Conservation (phyloP, 352 stramenopile genomes). For the Phytopythium ostracodes region DNA sequence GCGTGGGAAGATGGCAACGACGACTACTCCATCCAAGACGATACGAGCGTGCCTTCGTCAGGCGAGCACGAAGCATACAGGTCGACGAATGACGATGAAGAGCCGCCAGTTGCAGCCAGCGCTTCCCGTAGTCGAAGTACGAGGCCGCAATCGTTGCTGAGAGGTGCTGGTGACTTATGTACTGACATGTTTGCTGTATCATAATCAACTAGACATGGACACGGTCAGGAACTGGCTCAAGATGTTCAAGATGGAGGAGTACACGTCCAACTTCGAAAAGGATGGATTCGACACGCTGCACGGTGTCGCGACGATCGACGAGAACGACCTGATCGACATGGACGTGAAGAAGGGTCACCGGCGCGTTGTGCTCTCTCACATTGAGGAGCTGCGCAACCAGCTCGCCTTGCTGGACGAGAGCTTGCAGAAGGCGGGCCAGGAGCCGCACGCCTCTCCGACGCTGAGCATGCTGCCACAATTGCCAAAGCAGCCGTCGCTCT, state of each 20-base stretch:
- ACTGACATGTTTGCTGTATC: conserved; percentile 1
- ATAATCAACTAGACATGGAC: conserved; percentile 53
- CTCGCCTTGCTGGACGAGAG: conserved; percentile 64
- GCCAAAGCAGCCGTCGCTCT: conserved; percentile 45
- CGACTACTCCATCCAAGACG: conserved; percentile 78
- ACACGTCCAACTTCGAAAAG: conserved; percentile 85
- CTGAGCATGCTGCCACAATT: conserved; percentile 67
- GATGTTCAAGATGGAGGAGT: conserved; percentile 85
- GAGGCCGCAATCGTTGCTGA: conserved; percentile 1
- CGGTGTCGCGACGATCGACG: conserved; percentile 81
- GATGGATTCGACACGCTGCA: conserved; percentile 86
- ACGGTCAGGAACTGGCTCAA: conserved; percentile 84
- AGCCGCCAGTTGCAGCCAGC: conserved; percentile 14
- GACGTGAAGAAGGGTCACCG: conserved; percentile 86
- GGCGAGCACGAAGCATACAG: conserved; percentile 12
- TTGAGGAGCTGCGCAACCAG: conserved; percentile 76
- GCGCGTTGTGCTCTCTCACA: conserved; percentile 80
- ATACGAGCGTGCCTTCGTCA: conserved; percentile 20
- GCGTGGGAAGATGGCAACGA: conserved; percentile 87
- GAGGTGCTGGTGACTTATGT: too few species aligned
- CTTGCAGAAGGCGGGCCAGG: conserved; percentile 40
- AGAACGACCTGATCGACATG: conserved; percentile 87
- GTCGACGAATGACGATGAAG: conserved; percentile 37
- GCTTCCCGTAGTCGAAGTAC: conserved; percentile 49
- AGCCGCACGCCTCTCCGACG: conserved; percentile 71